A percentile compares a stretch with the other conserved stretches of the same genome.
phyloP scores from a whole-genome alignment of 495 filamentous ascomycete genomes.

The Xylaria longipes region DNA sequence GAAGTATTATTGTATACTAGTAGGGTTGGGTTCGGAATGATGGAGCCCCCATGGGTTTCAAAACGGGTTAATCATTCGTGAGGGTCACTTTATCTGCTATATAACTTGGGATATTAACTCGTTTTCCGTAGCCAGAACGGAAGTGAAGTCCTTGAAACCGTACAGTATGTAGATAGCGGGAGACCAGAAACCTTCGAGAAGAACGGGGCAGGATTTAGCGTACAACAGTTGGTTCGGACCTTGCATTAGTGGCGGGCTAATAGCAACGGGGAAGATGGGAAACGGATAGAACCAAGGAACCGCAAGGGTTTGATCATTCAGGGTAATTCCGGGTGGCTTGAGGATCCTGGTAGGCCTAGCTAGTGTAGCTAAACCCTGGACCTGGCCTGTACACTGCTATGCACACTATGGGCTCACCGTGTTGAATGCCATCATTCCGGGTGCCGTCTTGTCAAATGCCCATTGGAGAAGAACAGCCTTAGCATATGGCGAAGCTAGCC shows the following conservation, averaged over 20 bases:
- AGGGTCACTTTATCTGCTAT: not conserved
- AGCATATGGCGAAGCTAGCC: conserved; percentile 2
- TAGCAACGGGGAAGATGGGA: conserved; percentile 23
- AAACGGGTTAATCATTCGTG: not conserved
- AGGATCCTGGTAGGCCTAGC: conserved; percentile 14
- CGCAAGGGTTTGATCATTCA: conserved; percentile 14
- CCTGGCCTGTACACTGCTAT: not conserved
- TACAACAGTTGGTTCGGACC: conserved; percentile 25
- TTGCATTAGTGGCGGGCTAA: conserved; percentile 27
- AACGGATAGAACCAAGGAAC: conserved; percentile 5
- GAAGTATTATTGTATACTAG: not conserved
- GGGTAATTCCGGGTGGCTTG: conserved; percentile 24
- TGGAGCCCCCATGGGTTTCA: not conserved
- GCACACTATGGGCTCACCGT: conserved; percentile 8
- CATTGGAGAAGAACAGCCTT: not conserved
- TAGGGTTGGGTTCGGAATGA: not conserved
- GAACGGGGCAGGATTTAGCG: conserved; percentile 17
- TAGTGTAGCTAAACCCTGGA: not conserved
- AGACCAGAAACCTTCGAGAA: conserved; percentile 25
- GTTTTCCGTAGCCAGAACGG: not conserved
- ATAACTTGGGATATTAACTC: not conserved
- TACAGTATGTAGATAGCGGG: conserved; percentile 7
- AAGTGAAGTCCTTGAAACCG: not conserved
- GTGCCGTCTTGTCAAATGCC: not conserved
- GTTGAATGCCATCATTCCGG: not conserved